These are phyloP conservation scores for Parastagonospora avenae DNA, from an alignment of 2,329 filamentous ascomycete species.

Conservation along the genomic window DNA sequence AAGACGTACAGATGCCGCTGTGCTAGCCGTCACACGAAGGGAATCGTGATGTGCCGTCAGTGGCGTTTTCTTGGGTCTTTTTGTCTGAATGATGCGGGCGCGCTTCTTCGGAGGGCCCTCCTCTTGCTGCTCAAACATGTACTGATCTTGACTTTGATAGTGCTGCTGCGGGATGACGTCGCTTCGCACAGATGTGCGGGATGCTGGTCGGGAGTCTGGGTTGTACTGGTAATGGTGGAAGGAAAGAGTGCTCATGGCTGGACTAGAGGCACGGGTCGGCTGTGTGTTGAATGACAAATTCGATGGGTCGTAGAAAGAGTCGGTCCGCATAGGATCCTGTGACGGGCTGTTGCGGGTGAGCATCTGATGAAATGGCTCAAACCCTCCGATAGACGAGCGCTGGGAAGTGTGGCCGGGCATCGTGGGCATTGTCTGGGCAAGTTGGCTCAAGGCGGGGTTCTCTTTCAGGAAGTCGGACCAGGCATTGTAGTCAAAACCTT, in stretches of 20 bases:
- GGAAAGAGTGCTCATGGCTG: constrained; percentile 50
- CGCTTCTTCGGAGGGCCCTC: constrained; percentile 73
- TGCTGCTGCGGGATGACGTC: constrained; percentile 29
- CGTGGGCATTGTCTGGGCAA: constrained; percentile 33
- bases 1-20: constrained; percentile 82
- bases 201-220: constrained; percentile 45
- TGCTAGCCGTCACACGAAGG: constrained; percentile 87
- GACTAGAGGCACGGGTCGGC: constrained; percentile 52
- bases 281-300: constrained; percentile 33
- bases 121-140: constrained; percentile 41
- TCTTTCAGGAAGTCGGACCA: constrained; percentile 80
- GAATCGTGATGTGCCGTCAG: constrained; percentile 79
- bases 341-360: constrained; percentile 39
- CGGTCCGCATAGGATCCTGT: constrained; percentile 29
- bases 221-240: constrained; percentile 39
- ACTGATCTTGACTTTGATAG: constrained; percentile 24
- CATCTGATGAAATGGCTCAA: constrained; percentile 46
- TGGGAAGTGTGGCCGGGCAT: constrained; percentile 22
- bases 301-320: constrained; percentile 35
- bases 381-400: constrained; percentile 30
- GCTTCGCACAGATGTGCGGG: constrained; percentile 45
- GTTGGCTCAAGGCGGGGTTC: constrained; percentile 58
- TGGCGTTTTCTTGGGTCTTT: constrained; percentile 71
- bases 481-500: constrained; percentile 71
- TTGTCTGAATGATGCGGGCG: constrained; percentile 75